These are phyloP conservation scores for Aphanomyces invadans DNA, from an alignment of 352 stramenopile species.

Conservation along the genomic window DNA sequence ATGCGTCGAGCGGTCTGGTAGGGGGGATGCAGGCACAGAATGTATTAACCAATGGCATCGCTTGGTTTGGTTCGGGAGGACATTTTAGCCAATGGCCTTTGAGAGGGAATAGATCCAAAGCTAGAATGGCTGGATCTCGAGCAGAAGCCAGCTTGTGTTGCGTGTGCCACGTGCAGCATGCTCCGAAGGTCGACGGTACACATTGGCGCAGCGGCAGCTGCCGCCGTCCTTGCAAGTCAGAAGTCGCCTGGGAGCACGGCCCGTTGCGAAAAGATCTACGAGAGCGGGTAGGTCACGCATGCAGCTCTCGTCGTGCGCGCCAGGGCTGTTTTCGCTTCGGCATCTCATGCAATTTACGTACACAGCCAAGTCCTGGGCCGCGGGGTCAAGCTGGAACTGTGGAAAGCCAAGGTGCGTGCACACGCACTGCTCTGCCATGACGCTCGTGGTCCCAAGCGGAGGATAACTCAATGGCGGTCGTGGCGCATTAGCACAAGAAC, in stretches of 20 bases:
- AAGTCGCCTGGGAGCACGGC: not conserved
- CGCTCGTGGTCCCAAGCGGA: too few species aligned
- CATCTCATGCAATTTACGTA: too few species aligned
- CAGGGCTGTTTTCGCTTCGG: too few species aligned
- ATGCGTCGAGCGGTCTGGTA: too few species aligned
- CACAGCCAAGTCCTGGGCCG: constrained; percentile 72
- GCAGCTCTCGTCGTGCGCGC: not conserved
- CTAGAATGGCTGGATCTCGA: too few species aligned
- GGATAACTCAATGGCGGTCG: too few species aligned
- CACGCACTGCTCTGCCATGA: not conserved
- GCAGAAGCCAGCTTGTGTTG: too few species aligned
- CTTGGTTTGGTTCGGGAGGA: too few species aligned
- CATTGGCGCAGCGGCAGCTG: not conserved
- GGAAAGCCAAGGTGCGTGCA: constrained; percentile 69
- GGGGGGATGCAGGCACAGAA: too few species aligned
- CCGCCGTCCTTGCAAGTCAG: not conserved
- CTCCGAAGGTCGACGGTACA: not conserved
- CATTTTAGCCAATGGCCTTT: not conserved
- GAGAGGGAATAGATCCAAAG: too few species aligned
- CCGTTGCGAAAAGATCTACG: constrained; percentile 14
- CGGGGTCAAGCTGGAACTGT: constrained; percentile 72
- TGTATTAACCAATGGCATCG: not conserved
- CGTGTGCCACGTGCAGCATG: too few species aligned
- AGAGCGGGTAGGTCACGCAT: constrained; percentile 24
- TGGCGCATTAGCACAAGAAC: constrained; percentile 82